A percentile compares a stretch with the other conserved stretches of the same genome.
These are phyloP conservation scores for Eucalyptus pauciflora DNA, from an alignment of 345 rosid genomes.

Conservation along the genomic window DNA sequence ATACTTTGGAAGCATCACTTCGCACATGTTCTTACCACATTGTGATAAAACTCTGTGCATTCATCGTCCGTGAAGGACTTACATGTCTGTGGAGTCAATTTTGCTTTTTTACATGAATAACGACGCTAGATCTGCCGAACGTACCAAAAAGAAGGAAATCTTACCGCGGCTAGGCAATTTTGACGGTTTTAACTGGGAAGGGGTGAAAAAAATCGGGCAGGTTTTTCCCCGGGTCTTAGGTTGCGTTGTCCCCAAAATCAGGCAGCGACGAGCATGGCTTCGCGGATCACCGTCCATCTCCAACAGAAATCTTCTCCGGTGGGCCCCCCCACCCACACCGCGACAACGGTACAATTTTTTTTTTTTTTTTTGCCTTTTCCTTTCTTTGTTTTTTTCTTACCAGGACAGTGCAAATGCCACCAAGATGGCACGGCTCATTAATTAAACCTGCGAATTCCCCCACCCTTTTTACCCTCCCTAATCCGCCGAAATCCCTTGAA, in stretches of 20 bases:
- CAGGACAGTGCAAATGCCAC: not conserved
- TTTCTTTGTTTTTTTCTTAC: not conserved
- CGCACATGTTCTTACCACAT: fast-evolving
- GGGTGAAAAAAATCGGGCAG: not conserved
- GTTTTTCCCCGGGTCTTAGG: not conserved
- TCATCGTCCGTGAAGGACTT: not conserved
- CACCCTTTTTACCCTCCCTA: not conserved
- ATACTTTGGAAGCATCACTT: not conserved
- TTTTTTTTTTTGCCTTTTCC: not conserved
- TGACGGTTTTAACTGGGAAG: not conserved
- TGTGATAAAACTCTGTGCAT: not conserved
- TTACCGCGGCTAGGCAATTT: not conserved
- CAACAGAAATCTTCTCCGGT: not conserved
- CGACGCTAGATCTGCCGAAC: not conserved
- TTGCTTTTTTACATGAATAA: not conserved
- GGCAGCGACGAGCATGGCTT: not conserved
- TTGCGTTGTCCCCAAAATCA: not conserved
- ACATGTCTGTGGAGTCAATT: not conserved
- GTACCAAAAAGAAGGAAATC: not conserved
- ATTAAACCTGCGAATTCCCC: not conserved
- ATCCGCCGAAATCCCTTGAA: not conserved
- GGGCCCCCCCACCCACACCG: not conserved
- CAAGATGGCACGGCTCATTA: not conserved
- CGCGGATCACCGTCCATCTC: not conserved
- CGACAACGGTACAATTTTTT: not conserved